Percentiles rank a stretch among this genome's conserved stretches.
Evolutionary conservation across 148 eudicot species (phyloP).

Genomic region (Chenopodium formosanum): DNA sequence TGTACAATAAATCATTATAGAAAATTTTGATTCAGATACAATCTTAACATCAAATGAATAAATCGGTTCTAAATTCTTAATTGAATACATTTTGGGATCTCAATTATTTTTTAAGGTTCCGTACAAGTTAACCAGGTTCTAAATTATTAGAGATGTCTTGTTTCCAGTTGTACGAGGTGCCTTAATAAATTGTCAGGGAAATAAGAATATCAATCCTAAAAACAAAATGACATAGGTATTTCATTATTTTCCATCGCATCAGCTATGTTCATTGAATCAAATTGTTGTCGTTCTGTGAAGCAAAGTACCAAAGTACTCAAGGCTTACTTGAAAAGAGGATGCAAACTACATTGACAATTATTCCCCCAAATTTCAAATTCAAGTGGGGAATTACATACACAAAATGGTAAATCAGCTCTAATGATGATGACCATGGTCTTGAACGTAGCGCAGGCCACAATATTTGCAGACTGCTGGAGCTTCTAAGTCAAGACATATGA

Average conservation of each 20-base stretch:
- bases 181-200: too few species aligned
- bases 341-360: background rate
- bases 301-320: background rate
- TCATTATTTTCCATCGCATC: background rate
- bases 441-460: slow-evolving; percentile 88
- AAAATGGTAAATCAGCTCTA: slow-evolving; percentile 22
- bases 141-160: too few species aligned
- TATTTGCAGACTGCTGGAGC: slow-evolving; percentile 94
- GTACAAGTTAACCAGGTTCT: too few species aligned
- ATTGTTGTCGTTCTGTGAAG: background rate
- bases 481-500: slow-evolving; percentile 83
- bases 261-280: slow-evolving; percentile 11
- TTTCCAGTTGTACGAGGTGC: too few species aligned
- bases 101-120: too few species aligned
- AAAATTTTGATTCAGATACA: background rate
- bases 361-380: background rate
- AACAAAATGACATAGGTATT: background rate
- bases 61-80: too few species aligned
- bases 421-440: slow-evolving; percentile 70
- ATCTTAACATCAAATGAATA: background rate
- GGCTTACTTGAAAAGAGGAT: background rate
- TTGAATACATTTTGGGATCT: too few species aligned
- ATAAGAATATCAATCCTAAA: background rate
- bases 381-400: background rate
- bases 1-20: slow-evolving; percentile 23